Base-by-base conservation (phyloP, 768 basidiomycete species). In the Harrya chromipes region DNA sequence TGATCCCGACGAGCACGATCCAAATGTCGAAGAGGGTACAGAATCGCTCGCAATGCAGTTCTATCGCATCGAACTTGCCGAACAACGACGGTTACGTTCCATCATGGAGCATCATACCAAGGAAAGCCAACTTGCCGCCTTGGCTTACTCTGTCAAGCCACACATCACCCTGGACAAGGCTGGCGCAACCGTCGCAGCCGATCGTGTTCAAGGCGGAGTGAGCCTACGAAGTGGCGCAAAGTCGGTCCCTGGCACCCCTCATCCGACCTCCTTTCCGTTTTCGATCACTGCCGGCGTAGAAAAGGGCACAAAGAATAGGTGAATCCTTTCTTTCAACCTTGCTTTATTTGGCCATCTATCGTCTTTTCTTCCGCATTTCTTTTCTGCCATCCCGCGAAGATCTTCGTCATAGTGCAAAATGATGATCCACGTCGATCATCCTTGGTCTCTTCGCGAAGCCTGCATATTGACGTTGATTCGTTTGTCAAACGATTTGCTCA, bases 231-330 rank as follows among this genome's bases (percentile, higher is more conserved):
- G 38, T 8, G 41, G 47, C 13, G 50, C 53, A 23, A 68, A 54
- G 38, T 54, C 56, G 8, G 46, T 50, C 1, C 64, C 59, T 17
- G 50, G 50, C 6, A 59, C 60, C 1, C 61, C 64, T 12, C 50
- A 54, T 31, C 50, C 44, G 9, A 19, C 46, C 4, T 37, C 39
- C 43, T 47, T 94, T 87, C 94, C 93, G 8, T 97, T 87, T 65
- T 91, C 90, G 45, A 98, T 98, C 53, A 95, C 91, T 0, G 95
- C 95, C 6, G 95, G 90, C 2, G 82, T 98, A 10, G 95, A 98
- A 70, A 90, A 95, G 62, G 95, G 95, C 9, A 76, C 83, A 17
- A 93, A 97, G 76, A 98, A 98, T 59, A 77, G 95, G 87, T 90
- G 44, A 43, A 77, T 70, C n/a, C 8, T 27, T 38, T 24, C 19